A percentile compares a stretch with the other conserved stretches of the same genome.
These are phyloP conservation scores for Colletotrichum kahawae DNA, from an alignment of 2,329 filamentous ascomycete species.

Conservation along the genomic window DNA sequence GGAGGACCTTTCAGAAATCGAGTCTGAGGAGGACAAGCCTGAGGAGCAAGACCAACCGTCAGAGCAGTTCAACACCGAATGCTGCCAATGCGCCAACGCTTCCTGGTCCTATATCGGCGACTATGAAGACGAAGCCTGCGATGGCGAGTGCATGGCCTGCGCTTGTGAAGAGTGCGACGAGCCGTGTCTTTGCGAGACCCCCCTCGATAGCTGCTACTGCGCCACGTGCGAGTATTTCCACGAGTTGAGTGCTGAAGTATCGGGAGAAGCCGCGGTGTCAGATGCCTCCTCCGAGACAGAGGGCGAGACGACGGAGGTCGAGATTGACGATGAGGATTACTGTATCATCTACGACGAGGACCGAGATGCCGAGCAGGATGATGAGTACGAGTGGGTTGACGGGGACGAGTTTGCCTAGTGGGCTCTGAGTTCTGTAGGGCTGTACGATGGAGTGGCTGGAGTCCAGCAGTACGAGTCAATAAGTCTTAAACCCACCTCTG, in stretches of 20 bases:
- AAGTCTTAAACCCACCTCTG: neutral
- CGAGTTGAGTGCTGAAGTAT: neutral
- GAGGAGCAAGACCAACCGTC: neutral
- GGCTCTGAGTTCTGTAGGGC: neutral
- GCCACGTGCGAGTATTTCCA: accelerated
- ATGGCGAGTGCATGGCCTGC: neutral
- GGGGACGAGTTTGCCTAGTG: neutral
- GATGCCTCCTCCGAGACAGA: neutral
- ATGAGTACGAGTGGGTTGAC: neutral
- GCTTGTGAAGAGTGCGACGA: neutral
- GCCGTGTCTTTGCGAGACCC: neutral
- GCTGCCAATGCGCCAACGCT: neutral
- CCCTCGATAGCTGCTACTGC: neutral
- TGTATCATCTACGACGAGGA: neutral
- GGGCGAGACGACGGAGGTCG: neutral
- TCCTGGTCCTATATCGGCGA: neutral
- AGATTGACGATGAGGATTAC: neutral
- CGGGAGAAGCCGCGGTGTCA: neutral
- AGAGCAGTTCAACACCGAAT: neutral
- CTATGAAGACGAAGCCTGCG: neutral
- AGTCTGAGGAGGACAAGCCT: neutral
- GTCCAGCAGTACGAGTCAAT: neutral
- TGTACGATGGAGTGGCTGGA: neutral
- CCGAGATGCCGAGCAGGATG: neutral
- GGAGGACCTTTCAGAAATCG: neutral